Conservation (phyloP, 345 rosid genomes). For the Eucalyptus lansdowneana region DNA sequence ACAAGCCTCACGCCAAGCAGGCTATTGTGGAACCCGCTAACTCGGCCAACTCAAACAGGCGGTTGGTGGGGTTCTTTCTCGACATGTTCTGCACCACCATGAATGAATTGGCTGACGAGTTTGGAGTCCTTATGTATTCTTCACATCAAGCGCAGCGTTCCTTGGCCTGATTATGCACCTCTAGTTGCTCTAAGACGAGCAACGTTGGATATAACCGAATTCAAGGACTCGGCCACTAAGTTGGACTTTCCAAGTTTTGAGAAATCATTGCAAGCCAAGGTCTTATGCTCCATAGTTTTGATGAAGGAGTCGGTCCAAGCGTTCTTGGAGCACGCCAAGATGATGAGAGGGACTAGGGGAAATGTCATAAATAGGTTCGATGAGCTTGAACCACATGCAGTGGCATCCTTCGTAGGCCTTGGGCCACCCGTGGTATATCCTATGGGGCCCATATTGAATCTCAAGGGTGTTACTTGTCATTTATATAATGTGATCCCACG, state of each 20-base stretch:
- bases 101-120: constrained; percentile 12
- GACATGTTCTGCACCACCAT: constrained; percentile 15
- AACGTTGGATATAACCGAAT: background rate
- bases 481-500: too few relatives aligned
- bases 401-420: too few relatives aligned
- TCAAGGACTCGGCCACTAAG: too few relatives aligned
- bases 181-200: background rate
- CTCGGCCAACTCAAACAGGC: background rate
- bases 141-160: background rate
- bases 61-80: constrained; percentile 6
- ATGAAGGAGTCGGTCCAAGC: too few relatives aligned
- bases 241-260: too few relatives aligned
- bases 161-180: constrained; percentile 9
- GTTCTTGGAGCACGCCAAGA: background rate
- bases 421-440: accelerated
- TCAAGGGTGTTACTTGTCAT: too few relatives aligned
- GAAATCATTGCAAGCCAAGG: too few relatives aligned
- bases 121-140: constrained; percentile 14
- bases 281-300: too few relatives aligned
- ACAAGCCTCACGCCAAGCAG: background rate
- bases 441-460: too few relatives aligned
- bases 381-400: too few relatives aligned
- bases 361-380: too few relatives aligned
- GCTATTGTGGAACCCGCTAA: background rate
- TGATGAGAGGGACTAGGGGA: too few relatives aligned